Conservation (phyloP, 345 rosid genomes). For the Erodium maritimum region DNA sequence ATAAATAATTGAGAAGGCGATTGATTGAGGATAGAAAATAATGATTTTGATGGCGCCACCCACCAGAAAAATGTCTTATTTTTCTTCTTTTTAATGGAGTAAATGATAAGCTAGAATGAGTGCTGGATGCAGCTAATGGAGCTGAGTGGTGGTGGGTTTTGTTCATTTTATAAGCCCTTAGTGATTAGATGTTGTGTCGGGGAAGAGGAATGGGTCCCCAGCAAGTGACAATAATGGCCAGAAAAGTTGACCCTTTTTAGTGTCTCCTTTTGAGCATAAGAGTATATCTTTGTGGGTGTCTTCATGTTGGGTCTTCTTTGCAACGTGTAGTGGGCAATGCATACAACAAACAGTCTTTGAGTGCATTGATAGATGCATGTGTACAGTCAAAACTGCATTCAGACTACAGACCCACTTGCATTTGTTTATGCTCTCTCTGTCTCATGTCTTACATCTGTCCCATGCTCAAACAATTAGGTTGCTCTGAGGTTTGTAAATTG, state of each 20-base stretch:
- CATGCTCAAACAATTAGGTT: too few relatives aligned
- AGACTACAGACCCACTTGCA: not conserved
- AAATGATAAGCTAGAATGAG: too few relatives aligned
- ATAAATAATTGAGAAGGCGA: too few relatives aligned
- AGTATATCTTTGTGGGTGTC: constrained; percentile 26
- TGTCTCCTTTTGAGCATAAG: constrained; percentile 16
- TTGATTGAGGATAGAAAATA: constrained; percentile 15
- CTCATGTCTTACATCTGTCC: too few relatives aligned
- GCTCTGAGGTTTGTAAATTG: too few relatives aligned
- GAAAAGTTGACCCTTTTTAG: constrained; percentile 12
- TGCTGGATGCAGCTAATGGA: too few relatives aligned
- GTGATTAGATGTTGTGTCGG: constrained; percentile 18
- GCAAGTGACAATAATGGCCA: constrained; percentile 33
- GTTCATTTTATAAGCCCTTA: constrained; percentile 9
- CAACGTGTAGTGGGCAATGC: not conserved
- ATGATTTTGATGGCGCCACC: constrained; percentile 17
- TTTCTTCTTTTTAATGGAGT: constrained; percentile 16
- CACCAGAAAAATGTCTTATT: not conserved
- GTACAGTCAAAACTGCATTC: not conserved
- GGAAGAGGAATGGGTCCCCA: constrained; percentile 28
- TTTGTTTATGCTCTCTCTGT: not conserved
- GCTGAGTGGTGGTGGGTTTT: constrained; percentile 30
- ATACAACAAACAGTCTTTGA: not conserved
- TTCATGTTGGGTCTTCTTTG: constrained; percentile 18
- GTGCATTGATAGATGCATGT: not conserved